Evolutionary conservation across 805 yeast species (phyloP).

Genomic region (Starmera dryadoides): DNA sequence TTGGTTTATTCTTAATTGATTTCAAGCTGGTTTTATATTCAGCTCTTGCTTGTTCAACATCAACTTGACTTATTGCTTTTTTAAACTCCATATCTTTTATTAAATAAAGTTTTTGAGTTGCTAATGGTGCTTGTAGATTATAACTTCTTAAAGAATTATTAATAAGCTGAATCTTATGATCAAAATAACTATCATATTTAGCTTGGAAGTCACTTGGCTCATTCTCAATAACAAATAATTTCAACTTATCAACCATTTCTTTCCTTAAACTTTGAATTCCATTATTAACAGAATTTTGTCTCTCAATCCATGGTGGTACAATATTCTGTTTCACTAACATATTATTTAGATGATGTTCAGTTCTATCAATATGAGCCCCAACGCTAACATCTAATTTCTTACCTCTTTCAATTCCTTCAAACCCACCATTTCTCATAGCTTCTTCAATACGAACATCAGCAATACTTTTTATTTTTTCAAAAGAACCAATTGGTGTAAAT

Average conservation of each 20-base stretch:
- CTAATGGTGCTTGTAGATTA: constrained; percentile 55
- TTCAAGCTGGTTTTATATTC: not conserved
- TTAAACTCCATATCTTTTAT: constrained; percentile 35
- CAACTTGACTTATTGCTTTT: constrained; percentile 28
- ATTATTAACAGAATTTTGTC: constrained; percentile 48
- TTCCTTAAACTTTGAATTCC: constrained; percentile 42
- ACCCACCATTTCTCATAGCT: constrained; percentile 64
- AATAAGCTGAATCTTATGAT: constrained; percentile 28
- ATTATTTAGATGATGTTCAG: constrained; percentile 74
- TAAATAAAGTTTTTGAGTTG: constrained; percentile 52
- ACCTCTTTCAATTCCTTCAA: constrained; percentile 58
- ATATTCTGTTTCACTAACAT: constrained; percentile 71
- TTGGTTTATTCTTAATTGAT: not conserved
- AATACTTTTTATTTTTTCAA: constrained; percentile 45
- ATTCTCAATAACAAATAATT: constrained; percentile 8
- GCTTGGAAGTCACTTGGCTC: constrained; percentile 5
- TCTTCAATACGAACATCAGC: constrained; percentile 77
- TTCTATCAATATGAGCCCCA: constrained; percentile 55
- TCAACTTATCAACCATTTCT: constrained; percentile 35
- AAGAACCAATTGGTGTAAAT: constrained; percentile 34
- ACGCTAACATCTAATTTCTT: constrained; percentile 39
- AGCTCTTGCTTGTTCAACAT: constrained; percentile 7
- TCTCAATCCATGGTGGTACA: constrained; percentile 87
- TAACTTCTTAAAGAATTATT: constrained; percentile 50
- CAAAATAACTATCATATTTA: constrained; percentile 14